phyloP scores from a whole-genome alignment of 495 filamentous ascomycete species.

The Corynascus novoguineensis region DNA sequence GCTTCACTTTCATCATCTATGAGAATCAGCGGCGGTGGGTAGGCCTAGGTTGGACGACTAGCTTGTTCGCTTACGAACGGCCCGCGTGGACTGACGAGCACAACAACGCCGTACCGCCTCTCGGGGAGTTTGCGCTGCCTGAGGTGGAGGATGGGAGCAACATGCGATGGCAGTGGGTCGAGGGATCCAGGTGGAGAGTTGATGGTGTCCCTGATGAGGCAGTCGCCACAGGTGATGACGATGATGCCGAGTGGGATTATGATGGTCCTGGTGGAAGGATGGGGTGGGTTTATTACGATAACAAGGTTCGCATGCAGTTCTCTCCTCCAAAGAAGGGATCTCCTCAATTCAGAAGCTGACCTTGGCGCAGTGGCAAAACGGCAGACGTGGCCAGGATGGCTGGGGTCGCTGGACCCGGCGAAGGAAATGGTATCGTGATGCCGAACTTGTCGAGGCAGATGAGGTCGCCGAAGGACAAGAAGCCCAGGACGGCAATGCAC shows the following conservation, averaged over 20 bases:
- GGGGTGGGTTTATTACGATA: slow-evolving; percentile 98
- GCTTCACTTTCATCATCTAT: slow-evolving; percentile 92
- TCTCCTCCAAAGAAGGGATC: neutral
- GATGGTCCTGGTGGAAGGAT: slow-evolving; percentile 53
- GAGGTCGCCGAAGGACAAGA: slow-evolving; percentile 23
- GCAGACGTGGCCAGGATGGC: slow-evolving; percentile 78
- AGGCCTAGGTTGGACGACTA: slow-evolving; percentile 90
- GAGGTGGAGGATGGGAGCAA: slow-evolving; percentile 71
- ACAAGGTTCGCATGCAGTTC: slow-evolving; percentile 74
- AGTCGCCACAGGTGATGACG: slow-evolving; percentile 39
- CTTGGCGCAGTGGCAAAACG: slow-evolving; percentile 74
- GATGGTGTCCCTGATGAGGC: slow-evolving; percentile 63
- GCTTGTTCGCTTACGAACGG: slow-evolving; percentile 81
- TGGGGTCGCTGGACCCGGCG: slow-evolving; percentile 94
- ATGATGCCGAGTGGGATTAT: slow-evolving; percentile 42
- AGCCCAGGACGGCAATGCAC: slow-evolving; percentile 20
- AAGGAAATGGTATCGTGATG: slow-evolving; percentile 93
- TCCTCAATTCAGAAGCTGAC: slow-evolving; percentile 5
- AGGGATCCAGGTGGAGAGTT: slow-evolving; percentile 77
- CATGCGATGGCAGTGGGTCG: slow-evolving; percentile 85
- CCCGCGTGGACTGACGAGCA: slow-evolving; percentile 94
- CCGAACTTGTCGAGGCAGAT: slow-evolving; percentile 79
- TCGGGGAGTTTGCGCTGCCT: slow-evolving; percentile 79
- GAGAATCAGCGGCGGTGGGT: slow-evolving; percentile 97
- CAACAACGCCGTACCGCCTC: slow-evolving; percentile 68